Conservation (phyloP, 2,329 filamentous ascomycete genomes). For the Colletotrichum sp. region DNA sequence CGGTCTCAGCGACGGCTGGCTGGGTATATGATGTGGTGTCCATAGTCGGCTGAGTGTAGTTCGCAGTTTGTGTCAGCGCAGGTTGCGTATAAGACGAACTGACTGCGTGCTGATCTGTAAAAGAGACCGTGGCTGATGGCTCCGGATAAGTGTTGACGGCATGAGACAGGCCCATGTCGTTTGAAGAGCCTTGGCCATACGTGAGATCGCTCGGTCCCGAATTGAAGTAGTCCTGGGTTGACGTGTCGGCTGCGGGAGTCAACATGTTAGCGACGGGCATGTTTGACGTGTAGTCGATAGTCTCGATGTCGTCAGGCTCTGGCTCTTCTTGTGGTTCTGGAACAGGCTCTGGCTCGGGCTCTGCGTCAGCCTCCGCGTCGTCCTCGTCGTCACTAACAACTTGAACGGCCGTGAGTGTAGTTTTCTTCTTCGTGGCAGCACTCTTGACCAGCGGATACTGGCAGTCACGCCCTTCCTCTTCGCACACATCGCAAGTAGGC, state of each 20-base stretch:
- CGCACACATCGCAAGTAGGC: constrained; percentile 44
- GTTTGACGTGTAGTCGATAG: constrained; percentile 18
- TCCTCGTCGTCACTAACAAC: constrained; percentile 21
- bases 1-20: not conserved
- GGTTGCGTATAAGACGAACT: not conserved
- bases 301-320: constrained; percentile 19
- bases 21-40: not conserved
- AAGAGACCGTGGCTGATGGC: not conserved
- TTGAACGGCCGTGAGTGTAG: constrained; percentile 17
- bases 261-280: constrained; percentile 32
- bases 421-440: not conserved
- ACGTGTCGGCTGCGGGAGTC: constrained; percentile 24
- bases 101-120: not conserved
- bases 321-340: constrained; percentile 2
- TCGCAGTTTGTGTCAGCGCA: not conserved
- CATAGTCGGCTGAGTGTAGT: not conserved
- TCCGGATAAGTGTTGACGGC: not conserved
- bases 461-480: constrained; percentile 34
- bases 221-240: constrained; percentile 32
- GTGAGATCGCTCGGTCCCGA: constrained; percentile 26
- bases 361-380: constrained; percentile 18
- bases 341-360: constrained; percentile 15
- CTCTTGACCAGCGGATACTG: constrained; percentile 41
- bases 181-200: constrained; percentile 25
- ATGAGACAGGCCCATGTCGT: not conserved